Evolutionary conservation across 768 basidiomycete genomes (phyloP), one percentile per base, ranked within the genome.

Genomic region (Hebeloma cylindrosporum): DNA sequence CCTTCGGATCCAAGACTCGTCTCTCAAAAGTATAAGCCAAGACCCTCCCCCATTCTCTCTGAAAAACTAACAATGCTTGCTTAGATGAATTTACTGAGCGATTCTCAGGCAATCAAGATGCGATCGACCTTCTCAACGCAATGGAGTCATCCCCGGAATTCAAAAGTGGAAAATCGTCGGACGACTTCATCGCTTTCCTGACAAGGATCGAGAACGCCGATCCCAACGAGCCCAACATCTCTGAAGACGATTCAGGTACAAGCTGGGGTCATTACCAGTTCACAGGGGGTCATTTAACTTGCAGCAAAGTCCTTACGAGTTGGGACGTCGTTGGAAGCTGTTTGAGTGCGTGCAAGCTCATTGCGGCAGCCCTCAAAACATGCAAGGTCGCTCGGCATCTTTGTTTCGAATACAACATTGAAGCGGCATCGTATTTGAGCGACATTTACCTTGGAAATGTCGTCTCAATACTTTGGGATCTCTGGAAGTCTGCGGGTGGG

Each of bases 251-350:
- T 22, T 47, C 31, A 2, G 39, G 50, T 37, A 14, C 9, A 27
- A 16, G 25, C 7, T 58, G 56, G 56, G 56, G 53, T 5, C 53
- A 55, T 39, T 42, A 23, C 6, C 56, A 58, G 38, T 55, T 52
- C 18, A 55, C 48, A 16, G 47, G 43, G 4, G 48, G 50, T 4
- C 11, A 22, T 18, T 7, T 45, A 20, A 43, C 3, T 7, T 32
- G 20, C 14, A 18, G 31, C 7, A 31, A 34, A 7, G 35, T 44
- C 16, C 25, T 49, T n/a, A 16, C 17, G n/a, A 18, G 22, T 1
- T 49, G 47, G 47, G 35, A 33, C 4, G 26, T n/a, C n/a, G n/a
- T 49, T 16, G 33, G 42, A 7, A 44, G 29, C 30, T 26, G 23
- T 10, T 20, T 9, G 14, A 44, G 27, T n/a, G 47, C 47, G 21